phyloP scores from a whole-genome alignment of 768 basidiomycete species.

The Imleria badia region DNA sequence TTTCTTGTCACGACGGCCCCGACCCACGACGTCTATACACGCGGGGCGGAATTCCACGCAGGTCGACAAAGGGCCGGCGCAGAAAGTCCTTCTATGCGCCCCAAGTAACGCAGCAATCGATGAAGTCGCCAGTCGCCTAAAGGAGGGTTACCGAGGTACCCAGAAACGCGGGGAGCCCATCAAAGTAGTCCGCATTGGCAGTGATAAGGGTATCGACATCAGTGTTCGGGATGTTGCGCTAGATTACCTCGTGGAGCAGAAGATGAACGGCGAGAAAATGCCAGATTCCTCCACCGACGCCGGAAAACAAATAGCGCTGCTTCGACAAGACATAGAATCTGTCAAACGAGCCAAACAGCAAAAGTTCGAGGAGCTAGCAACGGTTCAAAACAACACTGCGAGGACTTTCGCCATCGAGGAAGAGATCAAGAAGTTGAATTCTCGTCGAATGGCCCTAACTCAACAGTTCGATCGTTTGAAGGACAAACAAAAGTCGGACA shows the following conservation, averaged over 20 bases:
- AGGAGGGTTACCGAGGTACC: conserved; percentile 66
- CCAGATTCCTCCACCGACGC: conserved; percentile 47
- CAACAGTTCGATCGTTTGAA: conserved; percentile 73
- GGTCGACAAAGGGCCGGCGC: conserved; percentile 45
- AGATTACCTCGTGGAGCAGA: conserved; percentile 82
- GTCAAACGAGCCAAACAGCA: conserved; percentile 58
- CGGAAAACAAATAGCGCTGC: conserved; percentile 52
- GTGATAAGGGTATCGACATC: conserved; percentile 69
- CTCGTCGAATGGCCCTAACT: conserved; percentile 60
- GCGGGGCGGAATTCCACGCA: conserved; percentile 43
- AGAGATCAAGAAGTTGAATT: conserved; percentile 66
- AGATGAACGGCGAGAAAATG: conserved; percentile 47
- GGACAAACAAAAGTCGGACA: conserved; percentile 81
- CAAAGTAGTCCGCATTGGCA: conserved; percentile 90
- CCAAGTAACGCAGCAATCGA: conserved; percentile 99
- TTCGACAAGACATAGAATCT: conserved; percentile 68
- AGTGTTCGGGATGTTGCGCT: conserved; percentile 84
- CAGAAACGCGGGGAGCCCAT: conserved; percentile 54
- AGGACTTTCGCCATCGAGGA: conserved; percentile 58
- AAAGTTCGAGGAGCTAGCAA: conserved; percentile 61
- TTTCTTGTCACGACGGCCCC: conserved; percentile 63
- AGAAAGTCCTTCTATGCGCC: conserved; percentile 88
- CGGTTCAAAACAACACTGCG: conserved; percentile 55
- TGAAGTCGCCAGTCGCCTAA: conserved; percentile 87
- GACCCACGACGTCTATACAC: conserved; percentile 48